Evolutionary conservation across 257 asterid species (phyloP), one percentile per base, ranked within the genome.

Genomic region (Datura wrightii): DNA sequence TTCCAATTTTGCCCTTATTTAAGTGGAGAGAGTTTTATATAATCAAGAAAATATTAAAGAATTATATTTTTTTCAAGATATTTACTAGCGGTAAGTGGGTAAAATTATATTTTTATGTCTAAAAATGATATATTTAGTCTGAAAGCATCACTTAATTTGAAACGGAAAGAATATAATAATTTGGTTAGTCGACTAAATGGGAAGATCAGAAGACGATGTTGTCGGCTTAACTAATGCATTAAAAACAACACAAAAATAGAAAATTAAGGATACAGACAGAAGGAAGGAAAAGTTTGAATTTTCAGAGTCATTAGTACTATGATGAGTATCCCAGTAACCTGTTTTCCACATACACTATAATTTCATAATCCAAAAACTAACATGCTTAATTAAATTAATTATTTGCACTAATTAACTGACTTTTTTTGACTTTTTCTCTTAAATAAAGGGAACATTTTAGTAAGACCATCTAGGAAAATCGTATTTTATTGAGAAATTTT

Each of bases 151-250:
- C n/a, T n/a, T n/a, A n/a, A n/a, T n/a, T 24, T 24, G 31, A 24
- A 24, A 24, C 31, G 0, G 31, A 24, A 1, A 1, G 31, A 24
- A 24, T 24, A 24, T 24, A 24, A 0, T 65, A 2, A 34, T 34
- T 5, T 65, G 5, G 18, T 65, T 34, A 34, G 72, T 65, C n/a
- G 9, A 34, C 59, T 19, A 72, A 72, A 72, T 72, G 58, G 16
- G 18, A 72, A 19, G 55, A 71, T 18, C 13, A 71, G n/a, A 42
- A 42, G 55, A 71, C 37, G 48, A 71, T 19, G 58, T 46, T 72
- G 80, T 71, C 80, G 80, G 80, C 59, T 72, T 31, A 46, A 19
- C 58, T 10, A 72, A 19, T 72, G 80, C 80, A 72, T 46, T 5
- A 4, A 42, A 10, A 71, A 44, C 31, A 8, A n/a, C 37, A 16